Evolutionary conservation across 768 basidiomycete species (phyloP), one percentile per base, ranked within the genome.

Genomic region (Pleurotus sapidus): DNA sequence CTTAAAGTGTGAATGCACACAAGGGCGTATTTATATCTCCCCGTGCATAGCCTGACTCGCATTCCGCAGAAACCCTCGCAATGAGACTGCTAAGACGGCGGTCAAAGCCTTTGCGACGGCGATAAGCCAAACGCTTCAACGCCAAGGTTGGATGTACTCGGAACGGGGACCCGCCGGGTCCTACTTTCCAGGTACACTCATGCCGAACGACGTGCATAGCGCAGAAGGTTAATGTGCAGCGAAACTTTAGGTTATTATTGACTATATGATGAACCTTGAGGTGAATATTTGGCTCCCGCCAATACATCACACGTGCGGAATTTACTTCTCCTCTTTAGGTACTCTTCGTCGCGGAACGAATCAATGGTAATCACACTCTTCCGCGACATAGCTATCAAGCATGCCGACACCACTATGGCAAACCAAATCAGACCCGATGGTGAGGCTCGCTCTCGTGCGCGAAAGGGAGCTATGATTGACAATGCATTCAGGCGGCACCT

Each of bases 231-330:
- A 34, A 34, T 34, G 30, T 11, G 11, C 30, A 34, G 30, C 11
- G 4, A 34, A 34, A 34, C 30, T 11, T 3, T 59, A 81, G 82
- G 87, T 89, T 49, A 87, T 89, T 67, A 88, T 89, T 46, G 87
- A 89, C 71, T 88, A 87, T 65, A 87, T 89, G 87, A 87, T 90
- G 85, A 89, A 86, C 62, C 78, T 90, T 15, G 86, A 89, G 68
- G 73, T 61, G 48, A 37, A 2, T 51, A 34, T 7, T 37, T 24
- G 15, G 7, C 47, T 49, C 4, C 53, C 18, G 3, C 15, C n/a
- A 12, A 39, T 8, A 12, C 46, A n/a, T 27, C 17, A 34, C 47
- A n/a, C 23, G 30, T 49, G 14, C 46, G 17, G 18, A 27, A n/a
- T 60, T 7, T 12, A 50, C 11, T 34, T 34, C 30, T 30, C 30